Percentiles rank a stretch among this genome's conserved stretches.
phyloP scores from a whole-genome alignment of 2,329 filamentous ascomycete genomes.

The Zymoseptoria crescenta region DNA sequence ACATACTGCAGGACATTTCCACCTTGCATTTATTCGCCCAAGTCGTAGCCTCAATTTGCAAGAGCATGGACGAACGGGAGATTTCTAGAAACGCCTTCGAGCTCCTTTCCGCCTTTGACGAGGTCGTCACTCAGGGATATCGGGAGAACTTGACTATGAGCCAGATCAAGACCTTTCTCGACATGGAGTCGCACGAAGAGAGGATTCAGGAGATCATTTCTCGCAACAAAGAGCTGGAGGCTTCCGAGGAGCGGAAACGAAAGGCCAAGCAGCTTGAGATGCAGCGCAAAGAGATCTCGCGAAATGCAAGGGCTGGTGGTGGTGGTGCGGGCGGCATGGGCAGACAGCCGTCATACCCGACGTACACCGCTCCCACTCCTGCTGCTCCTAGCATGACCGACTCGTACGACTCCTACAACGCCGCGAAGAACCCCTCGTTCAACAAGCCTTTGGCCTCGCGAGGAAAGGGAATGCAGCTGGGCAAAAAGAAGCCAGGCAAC shows the following conservation, averaged over 20 bases:
- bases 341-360: conserved; percentile 74
- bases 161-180: conserved; percentile 98
- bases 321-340: conserved; percentile 44
- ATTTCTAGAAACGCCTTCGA: conserved; percentile 94
- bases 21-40: conserved; percentile 96
- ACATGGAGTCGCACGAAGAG: conserved; percentile 99
- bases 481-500: conserved; percentile 97
- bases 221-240: conserved; percentile 97
- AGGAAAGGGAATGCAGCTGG: conserved; percentile 97
- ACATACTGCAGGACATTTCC: conserved; percentile 98
- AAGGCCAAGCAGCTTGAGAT: conserved; percentile 98
- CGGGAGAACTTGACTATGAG: conserved; percentile 90
- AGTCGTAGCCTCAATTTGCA: conserved; percentile 93
- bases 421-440: conserved; percentile 89
- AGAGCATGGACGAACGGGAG: conserved; percentile 89
- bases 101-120: conserved; percentile 90
- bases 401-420: conserved; percentile 89
- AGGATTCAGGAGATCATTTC: conserved; percentile 95
- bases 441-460: conserved; percentile 69
- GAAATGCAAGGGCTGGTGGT: conserved; percentile 51
- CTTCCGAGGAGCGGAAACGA: conserved; percentile 93
- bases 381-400: conserved; percentile 68
- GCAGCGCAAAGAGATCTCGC: conserved; percentile 92
- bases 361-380: conserved; percentile 82
- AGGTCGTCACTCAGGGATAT: conserved; percentile 92